Conservation (phyloP, 2,329 filamentous ascomycete genomes). For the Cryphonectria japonica region DNA sequence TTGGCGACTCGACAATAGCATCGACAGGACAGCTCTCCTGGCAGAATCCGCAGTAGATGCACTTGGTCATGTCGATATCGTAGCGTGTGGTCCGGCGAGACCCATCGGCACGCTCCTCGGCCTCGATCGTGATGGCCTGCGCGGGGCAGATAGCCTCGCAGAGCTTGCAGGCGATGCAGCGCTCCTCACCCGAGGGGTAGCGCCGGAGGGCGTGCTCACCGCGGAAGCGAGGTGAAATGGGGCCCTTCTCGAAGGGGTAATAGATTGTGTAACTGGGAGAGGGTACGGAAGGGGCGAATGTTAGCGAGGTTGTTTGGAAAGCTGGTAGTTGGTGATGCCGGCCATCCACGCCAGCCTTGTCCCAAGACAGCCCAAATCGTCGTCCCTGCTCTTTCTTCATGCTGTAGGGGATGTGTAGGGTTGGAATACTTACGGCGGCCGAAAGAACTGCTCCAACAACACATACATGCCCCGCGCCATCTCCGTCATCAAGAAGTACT, state of each 20-base stretch:
- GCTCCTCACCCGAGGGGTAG: constrained; percentile 96
- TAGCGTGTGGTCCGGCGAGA: constrained; percentile 95
- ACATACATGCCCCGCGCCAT: constrained; percentile 99
- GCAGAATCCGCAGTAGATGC: constrained; percentile 99
- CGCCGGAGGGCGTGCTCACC: constrained; percentile 95
- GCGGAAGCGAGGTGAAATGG: constrained; percentile 96
- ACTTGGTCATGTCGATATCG: constrained; percentile 99
- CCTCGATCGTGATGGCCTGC: constrained; percentile 98
- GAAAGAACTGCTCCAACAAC: constrained; percentile 95
- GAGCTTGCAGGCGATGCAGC: constrained; percentile 99
- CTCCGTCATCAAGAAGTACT: constrained; percentile 94
- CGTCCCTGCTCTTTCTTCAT: neutral
- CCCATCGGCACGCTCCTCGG: constrained; percentile 95
- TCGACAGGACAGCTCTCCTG: constrained; percentile 99
- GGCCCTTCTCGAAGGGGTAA: constrained; percentile 99
- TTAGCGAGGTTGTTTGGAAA: neutral
- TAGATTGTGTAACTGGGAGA: constrained; percentile 86
- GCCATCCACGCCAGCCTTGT: neutral
- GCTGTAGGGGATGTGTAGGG: neutral
- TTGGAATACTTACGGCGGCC: constrained; percentile 80
- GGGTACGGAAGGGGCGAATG: neutral
- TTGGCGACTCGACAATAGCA: constrained; percentile 73
- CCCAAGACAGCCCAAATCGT: too few relatives aligned
- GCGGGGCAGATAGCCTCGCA: constrained; percentile 98
- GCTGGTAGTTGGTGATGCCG: neutral